Evolutionary conservation across 2,329 filamentous ascomycete species (phyloP), one percentile per base, ranked within the genome.

Genomic region (Cyphellophora attinorum): DNA sequence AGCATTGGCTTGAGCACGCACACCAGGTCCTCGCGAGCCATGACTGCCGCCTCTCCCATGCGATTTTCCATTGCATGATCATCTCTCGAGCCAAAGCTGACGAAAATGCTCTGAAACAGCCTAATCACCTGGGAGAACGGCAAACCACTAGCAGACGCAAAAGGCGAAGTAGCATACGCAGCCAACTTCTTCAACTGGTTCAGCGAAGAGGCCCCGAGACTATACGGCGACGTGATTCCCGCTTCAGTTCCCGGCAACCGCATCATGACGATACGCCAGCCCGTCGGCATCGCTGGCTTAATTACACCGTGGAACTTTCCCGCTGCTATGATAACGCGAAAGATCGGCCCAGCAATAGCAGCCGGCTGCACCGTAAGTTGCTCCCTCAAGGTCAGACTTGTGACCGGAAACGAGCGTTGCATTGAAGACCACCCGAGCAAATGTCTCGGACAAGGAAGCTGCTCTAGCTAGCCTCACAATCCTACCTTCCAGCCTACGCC

Each of bases 331-430:
- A 64, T 70, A 30, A 68, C 66, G 3, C 54, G 66, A 13, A 70
- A 70, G 48, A 60, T 66, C 19, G 66, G 54, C 2, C 65, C 75
- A 4, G 74, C 74, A 6, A 69, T 96, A 37, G 91, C 91, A 12
- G 88, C 86, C n/a, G 91, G 91, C 39, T 96, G 89, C 63, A 94
- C 89, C 0, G 83, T n/a, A n/a, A n/a, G n/a, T n/a, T n/a, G n/a
- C n/a, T n/a, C n/a, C n/a, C n/a, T n/a, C n/a, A n/a, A n/a, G n/a
- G n/a, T n/a, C n/a, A n/a, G n/a, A n/a, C n/a, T n/a, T n/a, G n/a
- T n/a, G n/a, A n/a, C n/a, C n/a, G n/a, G n/a, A n/a, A n/a, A n/a
- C n/a, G n/a, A n/a, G n/a, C n/a, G n/a, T n/a, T n/a, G n/a, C n/a
- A n/a, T n/a, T n/a, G n/a, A n/a, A n/a, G n/a, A n/a, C n/a, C n/a